Evolutionary conservation across 306 rosid species (phyloP), one percentile per base, ranked within the genome.

Genomic region (Malus sieversii): DNA sequence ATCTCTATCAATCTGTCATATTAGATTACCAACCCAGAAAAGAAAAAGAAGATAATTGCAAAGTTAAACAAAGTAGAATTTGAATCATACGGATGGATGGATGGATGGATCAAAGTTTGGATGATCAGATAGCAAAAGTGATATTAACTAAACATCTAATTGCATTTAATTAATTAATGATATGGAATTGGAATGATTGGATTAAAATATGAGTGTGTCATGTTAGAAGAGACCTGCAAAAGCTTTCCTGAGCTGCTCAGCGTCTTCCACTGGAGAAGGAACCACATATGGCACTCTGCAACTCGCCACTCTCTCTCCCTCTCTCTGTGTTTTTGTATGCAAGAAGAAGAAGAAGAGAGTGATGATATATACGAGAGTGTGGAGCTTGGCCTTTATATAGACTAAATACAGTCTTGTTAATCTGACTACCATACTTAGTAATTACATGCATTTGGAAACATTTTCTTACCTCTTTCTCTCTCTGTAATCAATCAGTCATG

Each of bases 181-280:
- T 40, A 40, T 40, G 44, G 44, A 35, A 2, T n/a, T 6, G 46
- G 48, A 53, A 55, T 53, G 65, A 52, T 57, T 13, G 16, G 4
- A 14, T 22, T 8, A 3, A n/a, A 7, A 1, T 2, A 19, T 4
- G 10, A 29, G 29, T 19, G 44, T 9, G 62, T 29, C 29, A 29
- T 4, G 44, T 4, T 51, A 16, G 8, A n/a, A 38, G 32, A 73
- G 55, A 73, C 68, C 68, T 22, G 23, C 76, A 59, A 73, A 73
- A 22, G 76, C 76, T 61, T 73, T 73, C 67, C 30, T 23, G 22
- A 73, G 67, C 48, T 73, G 68, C 23, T 59, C 68, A 7, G 76
- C 20, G 40, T 73, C 76, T 29, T 73, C 76, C 4, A 30, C 68
- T 8, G 68, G 57, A 35, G 68, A 73, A 40, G 76, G 76, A 59